phyloP scores from a whole-genome alignment of 768 basidiomycete species.

The Mycena sanguinolenta region DNA sequence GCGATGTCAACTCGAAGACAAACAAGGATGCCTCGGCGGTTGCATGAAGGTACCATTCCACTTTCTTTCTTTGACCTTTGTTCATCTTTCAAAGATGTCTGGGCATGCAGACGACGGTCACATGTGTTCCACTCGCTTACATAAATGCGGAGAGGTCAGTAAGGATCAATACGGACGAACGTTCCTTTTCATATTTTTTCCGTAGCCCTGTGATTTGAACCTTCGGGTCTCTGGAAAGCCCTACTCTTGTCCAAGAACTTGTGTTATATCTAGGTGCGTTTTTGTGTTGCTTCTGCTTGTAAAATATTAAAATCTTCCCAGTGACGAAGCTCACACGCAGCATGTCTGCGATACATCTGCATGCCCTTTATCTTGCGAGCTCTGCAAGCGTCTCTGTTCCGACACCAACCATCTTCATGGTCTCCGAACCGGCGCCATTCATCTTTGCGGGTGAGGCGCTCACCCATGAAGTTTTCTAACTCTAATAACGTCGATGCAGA shows the following conservation, averaged over 20 bases:
- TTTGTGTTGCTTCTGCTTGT: background rate
- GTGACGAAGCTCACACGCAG: constrained; percentile 57
- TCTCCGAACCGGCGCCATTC: constrained; percentile 52
- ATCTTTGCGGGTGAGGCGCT: constrained; percentile 68
- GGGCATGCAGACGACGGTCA: constrained; percentile 65
- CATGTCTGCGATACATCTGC: constrained; percentile 66
- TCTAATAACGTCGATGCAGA: constrained; percentile 43
- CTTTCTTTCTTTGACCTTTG: background rate
- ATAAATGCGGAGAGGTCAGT: constrained; percentile 68
- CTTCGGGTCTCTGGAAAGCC: constrained; percentile 43
- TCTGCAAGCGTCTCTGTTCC: constrained; percentile 69
- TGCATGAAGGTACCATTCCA: constrained; percentile 63
- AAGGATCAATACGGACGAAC: constrained; percentile 2
- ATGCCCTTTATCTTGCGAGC: constrained; percentile 66
- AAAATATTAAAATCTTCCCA: constrained; percentile 37
- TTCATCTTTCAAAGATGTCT: constrained; percentile 51
- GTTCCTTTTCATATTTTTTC: constrained; percentile 18
- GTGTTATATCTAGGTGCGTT: constrained; percentile 56
- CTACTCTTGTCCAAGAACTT: constrained; percentile 59
- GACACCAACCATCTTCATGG: constrained; percentile 66
- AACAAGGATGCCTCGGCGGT: constrained; percentile 62
- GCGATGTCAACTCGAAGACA: constrained; percentile 59
- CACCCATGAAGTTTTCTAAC: background rate
- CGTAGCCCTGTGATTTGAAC: constrained; percentile 58
- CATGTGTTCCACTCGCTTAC: constrained; percentile 64